Evolutionary conservation across 2,329 filamentous ascomycete genomes (phyloP).

Genomic region (Hymenoscyphus scutula): DNA sequence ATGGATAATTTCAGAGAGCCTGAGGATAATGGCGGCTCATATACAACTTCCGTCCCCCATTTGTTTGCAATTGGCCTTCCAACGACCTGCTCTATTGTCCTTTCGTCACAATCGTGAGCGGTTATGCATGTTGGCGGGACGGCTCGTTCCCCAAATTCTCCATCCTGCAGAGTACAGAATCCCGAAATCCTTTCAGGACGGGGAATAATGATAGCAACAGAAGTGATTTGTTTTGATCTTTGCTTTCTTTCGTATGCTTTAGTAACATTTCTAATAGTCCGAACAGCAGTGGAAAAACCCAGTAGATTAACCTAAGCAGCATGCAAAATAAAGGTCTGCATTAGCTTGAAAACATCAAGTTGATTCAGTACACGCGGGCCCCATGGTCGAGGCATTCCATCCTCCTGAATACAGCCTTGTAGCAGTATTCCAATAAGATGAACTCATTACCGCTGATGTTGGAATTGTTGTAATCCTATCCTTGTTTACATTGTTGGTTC

Average conservation of each 20-base stretch:
- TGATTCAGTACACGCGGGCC: not conserved
- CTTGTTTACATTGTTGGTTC: not conserved
- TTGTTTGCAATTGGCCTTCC: not conserved
- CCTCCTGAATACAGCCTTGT: not conserved
- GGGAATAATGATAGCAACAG: not conserved
- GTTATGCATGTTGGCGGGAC: constrained; percentile 5
- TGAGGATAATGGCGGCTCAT: not conserved
- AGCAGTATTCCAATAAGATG: not conserved
- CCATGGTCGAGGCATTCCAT: not conserved
- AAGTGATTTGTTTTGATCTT: too few species aligned
- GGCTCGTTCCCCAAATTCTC: not conserved
- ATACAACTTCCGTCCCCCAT: not conserved
- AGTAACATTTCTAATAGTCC: too few species aligned
- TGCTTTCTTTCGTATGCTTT: too few species aligned
- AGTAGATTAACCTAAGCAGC: not conserved
- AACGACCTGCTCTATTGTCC: too few species aligned
- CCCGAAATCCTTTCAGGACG: not conserved
- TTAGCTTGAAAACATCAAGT: not conserved
- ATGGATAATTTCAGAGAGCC: not conserved
- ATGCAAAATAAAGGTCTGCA: not conserved
- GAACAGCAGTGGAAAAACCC: not conserved
- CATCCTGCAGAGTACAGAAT: not conserved
- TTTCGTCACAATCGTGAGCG: not conserved
- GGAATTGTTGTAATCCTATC: not conserved
- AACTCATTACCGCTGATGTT: not conserved